These are phyloP conservation scores for Calonectria henricotiae DNA, from an alignment of 2,329 filamentous ascomycete species.

Conservation along the genomic window DNA sequence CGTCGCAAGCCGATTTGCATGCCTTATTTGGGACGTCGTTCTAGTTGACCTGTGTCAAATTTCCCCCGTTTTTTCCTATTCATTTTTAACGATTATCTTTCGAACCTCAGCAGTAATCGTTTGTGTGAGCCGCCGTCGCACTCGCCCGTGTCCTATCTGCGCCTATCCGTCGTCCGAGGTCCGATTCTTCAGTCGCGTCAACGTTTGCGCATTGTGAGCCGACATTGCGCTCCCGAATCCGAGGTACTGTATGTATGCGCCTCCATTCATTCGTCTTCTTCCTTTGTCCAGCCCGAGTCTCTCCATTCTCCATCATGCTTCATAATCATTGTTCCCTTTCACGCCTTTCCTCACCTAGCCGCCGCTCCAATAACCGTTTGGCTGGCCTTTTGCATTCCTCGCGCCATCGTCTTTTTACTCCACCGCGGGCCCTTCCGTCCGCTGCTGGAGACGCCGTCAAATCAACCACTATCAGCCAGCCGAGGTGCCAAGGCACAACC, in stretches of 20 bases:
- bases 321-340: not conserved
- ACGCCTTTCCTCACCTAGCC: not conserved
- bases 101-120: constrained; percentile 12
- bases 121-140: constrained; percentile 30
- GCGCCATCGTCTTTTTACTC: constrained; percentile 33
- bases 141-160: constrained; percentile 25
- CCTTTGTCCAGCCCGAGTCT: constrained; percentile 22
- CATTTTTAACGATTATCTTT: constrained; percentile 15
- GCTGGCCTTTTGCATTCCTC: constrained; percentile 28
- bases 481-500: constrained; percentile 29
- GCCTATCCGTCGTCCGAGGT: constrained; percentile 28
- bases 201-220: constrained; percentile 30
- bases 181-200: constrained; percentile 30
- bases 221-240: constrained; percentile 22
- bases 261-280: constrained; percentile 13
- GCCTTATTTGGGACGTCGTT: constrained; percentile 26
- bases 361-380: not conserved
- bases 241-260: constrained; percentile 35
- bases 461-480: constrained; percentile 21
- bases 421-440: constrained; percentile 40
- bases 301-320: not conserved
- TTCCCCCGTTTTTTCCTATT: constrained; percentile 3
- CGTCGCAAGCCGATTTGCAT: constrained; percentile 23
- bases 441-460: constrained; percentile 36
- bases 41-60: constrained; percentile 13